A percentile compares a stretch with the other conserved stretches of the same genome.
These are phyloP conservation scores for Fusarium robinianum DNA, from an alignment of 2,329 filamentous ascomycete genomes.

Conservation along the genomic window DNA sequence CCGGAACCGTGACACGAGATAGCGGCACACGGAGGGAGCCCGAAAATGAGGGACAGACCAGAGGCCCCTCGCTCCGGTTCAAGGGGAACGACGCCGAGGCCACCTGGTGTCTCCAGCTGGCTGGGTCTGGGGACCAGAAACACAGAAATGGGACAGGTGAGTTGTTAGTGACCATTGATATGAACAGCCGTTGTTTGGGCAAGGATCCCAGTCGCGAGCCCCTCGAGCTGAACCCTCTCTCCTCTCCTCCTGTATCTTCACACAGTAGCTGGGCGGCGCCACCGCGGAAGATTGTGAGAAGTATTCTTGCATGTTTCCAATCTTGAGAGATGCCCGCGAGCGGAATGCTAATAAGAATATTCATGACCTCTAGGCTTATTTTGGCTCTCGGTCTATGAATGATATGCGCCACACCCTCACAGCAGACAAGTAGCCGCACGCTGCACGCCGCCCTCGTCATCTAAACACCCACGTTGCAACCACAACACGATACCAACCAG, in stretches of 20 bases:
- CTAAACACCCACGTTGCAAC: constrained; percentile 27
- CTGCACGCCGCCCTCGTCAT: constrained; percentile 35
- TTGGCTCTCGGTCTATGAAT: constrained; percentile 16
- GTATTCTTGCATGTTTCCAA: too few species aligned
- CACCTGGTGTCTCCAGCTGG: constrained; percentile 1
- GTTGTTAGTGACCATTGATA: not conserved
- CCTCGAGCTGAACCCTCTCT: too few species aligned
- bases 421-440: constrained; percentile 21
- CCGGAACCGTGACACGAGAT: constrained; percentile 20
- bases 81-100: constrained; percentile 17
- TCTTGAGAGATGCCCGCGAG: too few species aligned
- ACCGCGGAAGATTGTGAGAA: too few species aligned
- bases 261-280: too few species aligned
- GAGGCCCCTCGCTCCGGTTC: constrained; percentile 6
- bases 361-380: constrained; percentile 8
- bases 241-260: too few species aligned
- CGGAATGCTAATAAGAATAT: too few species aligned
- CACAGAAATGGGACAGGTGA: not conserved
- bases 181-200: too few species aligned
- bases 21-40: constrained; percentile 13
- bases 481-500: constrained; percentile 23
- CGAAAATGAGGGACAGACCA: constrained; percentile 14
- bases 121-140: not conserved
- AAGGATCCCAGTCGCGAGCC: too few species aligned
- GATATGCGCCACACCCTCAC: constrained; percentile 28